Percentiles rank a stretch among this genome's conserved stretches.
phyloP scores from a whole-genome alignment of 352 stramenopile species.

The Phytophthora cactorum region DNA sequence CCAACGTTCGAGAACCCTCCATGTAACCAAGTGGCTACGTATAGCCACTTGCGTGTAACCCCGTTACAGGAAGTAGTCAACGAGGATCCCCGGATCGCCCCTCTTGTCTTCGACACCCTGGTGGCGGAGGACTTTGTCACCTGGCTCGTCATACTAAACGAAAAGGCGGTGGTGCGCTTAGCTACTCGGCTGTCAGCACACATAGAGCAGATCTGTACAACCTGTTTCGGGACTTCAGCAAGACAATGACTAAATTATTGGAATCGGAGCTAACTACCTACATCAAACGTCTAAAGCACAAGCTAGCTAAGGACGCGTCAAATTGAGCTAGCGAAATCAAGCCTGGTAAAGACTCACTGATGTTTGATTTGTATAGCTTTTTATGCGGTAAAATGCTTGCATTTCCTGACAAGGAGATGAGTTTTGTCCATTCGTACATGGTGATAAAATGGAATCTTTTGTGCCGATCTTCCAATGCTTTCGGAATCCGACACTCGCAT shows the following conservation, averaged over 20 bases:
- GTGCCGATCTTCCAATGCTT: constrained; percentile 17
- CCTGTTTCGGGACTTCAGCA: constrained; percentile 4
- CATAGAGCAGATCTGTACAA: constrained; percentile 14
- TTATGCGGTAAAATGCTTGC: constrained; percentile 2
- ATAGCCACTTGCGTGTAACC: no score
- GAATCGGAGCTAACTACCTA: constrained; percentile 4
- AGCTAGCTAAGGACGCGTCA: background rate
- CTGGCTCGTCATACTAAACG: constrained; percentile 6
- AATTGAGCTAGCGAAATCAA: background rate
- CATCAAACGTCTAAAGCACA: constrained; percentile 1
- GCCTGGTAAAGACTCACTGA: constrained; percentile 1
- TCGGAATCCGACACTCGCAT: constrained; percentile 16
- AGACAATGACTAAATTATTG: background rate
- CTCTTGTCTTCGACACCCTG: background rate
- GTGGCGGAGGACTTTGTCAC: constrained; percentile 4
- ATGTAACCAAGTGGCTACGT: no score
- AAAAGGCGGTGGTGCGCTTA: background rate
- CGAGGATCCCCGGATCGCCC: background rate
- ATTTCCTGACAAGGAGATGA: background rate
- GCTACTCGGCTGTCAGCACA: constrained; percentile 13
- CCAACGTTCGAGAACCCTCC: no score
- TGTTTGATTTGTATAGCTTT: constrained; percentile 10
- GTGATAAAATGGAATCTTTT: constrained; percentile 23
- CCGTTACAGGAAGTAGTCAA: background rate
- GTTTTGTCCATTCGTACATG: constrained; percentile 25